Conservation (phyloP, 2,329 filamentous ascomycete genomes). For the Sclerotinia glacialis region DNA sequence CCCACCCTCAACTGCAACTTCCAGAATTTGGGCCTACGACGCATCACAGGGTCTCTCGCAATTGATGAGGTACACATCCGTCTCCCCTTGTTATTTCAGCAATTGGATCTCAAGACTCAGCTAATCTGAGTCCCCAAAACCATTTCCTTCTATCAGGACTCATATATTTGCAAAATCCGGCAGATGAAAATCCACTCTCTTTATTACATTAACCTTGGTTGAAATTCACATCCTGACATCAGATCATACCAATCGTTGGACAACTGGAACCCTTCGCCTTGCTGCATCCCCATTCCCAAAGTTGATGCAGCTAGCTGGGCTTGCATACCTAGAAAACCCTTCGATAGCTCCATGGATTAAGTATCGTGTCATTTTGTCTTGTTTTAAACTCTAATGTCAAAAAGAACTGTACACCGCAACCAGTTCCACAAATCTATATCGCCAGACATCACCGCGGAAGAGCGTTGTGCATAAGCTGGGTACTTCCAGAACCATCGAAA, state of each 20-base stretch:
- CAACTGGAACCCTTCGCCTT: constrained; percentile 7
- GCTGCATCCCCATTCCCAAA: not conserved
- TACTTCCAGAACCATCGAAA: constrained; percentile 1
- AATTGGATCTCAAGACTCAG: not conserved
- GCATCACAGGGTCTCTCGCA: not conserved
- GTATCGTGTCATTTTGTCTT: not conserved
- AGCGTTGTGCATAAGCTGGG: constrained; percentile 8
- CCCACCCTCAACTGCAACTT: not conserved
- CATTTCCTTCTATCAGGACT: not conserved
- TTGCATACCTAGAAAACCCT: constrained; percentile 5
- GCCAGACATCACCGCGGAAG: not conserved
- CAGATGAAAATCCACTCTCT: not conserved
- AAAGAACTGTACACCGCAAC: constrained; percentile 17
- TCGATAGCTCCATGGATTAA: constrained; percentile 17
- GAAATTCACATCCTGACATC: constrained; percentile 21
- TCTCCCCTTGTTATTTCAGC: not conserved
- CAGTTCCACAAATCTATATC: constrained; percentile 5
- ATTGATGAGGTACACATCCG: not conserved
- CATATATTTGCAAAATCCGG: not conserved
- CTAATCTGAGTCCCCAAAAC: not conserved
- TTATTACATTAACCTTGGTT: constrained; percentile 17
- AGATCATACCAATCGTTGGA: constrained; percentile 24
- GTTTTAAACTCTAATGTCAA: not conserved
- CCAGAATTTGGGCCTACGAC: not conserved
- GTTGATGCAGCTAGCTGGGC: constrained; percentile 5